phyloP scores from a whole-genome alignment of 148 eudicot genomes.

The Pouteria glomerata region DNA sequence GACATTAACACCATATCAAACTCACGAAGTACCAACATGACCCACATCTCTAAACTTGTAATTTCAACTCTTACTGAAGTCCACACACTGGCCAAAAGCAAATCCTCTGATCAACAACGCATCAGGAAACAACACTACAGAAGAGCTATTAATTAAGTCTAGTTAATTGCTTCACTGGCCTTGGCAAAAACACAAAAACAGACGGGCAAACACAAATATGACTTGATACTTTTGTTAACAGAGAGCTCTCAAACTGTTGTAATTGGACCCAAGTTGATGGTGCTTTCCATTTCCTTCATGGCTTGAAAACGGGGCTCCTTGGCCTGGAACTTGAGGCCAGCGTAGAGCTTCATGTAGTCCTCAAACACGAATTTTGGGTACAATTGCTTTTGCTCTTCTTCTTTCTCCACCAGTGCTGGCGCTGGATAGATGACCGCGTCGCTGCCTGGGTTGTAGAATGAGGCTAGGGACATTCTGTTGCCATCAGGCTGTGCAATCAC shows the following conservation, averaged over 20 bases:
- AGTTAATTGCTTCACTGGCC: background rate
- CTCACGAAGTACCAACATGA: too few relatives aligned
- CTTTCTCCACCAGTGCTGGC: slow-evolving; percentile 52
- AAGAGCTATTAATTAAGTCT: background rate
- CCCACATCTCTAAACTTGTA: too few relatives aligned
- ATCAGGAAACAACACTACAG: too few relatives aligned
- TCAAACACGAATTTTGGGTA: slow-evolving; percentile 88
- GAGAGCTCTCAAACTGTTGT: slow-evolving; percentile 34
- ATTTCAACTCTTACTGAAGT: too few relatives aligned
- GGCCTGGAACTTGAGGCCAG: slow-evolving; percentile 75
- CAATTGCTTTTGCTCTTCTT: slow-evolving; percentile 22
- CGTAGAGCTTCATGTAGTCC: slow-evolving; percentile 93
- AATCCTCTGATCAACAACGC: background rate
- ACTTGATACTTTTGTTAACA: too few relatives aligned
- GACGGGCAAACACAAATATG: background rate
- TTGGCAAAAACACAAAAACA: background rate
- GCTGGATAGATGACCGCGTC: slow-evolving; percentile 90
- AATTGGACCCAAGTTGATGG: slow-evolving; percentile 43
- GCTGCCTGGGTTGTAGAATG: slow-evolving; percentile 97
- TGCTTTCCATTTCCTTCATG: slow-evolving; percentile 52
- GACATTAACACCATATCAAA: too few relatives aligned
- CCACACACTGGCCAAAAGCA: background rate
- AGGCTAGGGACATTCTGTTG: slow-evolving; percentile 83
- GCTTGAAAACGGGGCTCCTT: slow-evolving; percentile 91
- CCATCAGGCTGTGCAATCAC: slow-evolving; percentile 81